A percentile compares a stretch with the other conserved stretches of the same genome.
phyloP scores from a whole-genome alignment of 345 rosid species.

The Eucalyptus marginata region DNA sequence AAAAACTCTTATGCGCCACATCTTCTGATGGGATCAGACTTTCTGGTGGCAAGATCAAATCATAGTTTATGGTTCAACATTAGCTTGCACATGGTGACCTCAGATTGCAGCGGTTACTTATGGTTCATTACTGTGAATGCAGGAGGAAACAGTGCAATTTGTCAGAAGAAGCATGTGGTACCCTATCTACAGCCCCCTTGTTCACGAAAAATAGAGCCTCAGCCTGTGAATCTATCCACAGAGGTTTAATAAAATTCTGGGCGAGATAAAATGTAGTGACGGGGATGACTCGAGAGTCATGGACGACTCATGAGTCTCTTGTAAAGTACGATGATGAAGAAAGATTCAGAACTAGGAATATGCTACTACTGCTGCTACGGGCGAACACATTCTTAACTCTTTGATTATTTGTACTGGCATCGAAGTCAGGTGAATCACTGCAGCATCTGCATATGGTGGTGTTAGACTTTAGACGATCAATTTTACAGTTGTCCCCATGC shows the following conservation, averaged over 20 bases:
- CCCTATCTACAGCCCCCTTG: conserved; percentile 87
- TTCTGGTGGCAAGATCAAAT: neutral
- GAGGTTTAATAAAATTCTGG: neutral
- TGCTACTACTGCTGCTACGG: neutral
- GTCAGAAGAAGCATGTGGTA: conserved; percentile 74
- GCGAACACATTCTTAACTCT: neutral
- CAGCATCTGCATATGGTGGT: neutral
- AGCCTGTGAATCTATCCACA: neutral
- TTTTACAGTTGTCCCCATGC: neutral
- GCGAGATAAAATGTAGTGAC: neutral
- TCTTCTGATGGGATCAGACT: neutral
- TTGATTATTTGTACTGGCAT: neutral
- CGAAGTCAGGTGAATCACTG: neutral
- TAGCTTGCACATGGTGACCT: neutral
- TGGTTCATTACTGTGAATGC: conserved; percentile 4
- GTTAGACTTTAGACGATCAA: neutral
- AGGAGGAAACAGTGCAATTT: conserved; percentile 79
- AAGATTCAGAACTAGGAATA: neutral
- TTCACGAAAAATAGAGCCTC: conserved; percentile 62
- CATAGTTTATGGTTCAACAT: neutral
- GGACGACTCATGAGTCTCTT: neutral
- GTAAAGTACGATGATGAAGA: neutral
- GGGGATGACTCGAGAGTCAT: neutral
- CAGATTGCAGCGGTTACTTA: neutral
- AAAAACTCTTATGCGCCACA: neutral